Evolutionary conservation across 768 basidiomycete species (phyloP).

Genomic region (Tephrocybe sp.): DNA sequence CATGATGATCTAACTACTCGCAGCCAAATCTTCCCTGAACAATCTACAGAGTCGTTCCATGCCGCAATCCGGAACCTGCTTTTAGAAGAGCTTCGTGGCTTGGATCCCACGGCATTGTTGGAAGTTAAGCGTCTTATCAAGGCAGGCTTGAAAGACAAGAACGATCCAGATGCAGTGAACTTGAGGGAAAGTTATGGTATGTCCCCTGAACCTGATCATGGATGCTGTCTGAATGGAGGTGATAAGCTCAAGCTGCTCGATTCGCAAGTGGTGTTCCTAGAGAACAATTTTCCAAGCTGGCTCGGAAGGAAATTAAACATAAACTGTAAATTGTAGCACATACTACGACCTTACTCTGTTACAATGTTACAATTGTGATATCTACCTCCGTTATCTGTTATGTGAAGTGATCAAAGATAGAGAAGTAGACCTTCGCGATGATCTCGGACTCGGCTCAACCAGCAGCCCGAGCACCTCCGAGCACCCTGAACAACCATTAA

Average conservation of each 20-base stretch:
- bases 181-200: slow-evolving; percentile 63
- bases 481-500: too few relatives aligned
- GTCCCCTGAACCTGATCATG: slow-evolving; percentile 7
- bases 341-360: too few relatives aligned
- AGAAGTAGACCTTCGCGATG: too few relatives aligned
- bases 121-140: slow-evolving; percentile 52
- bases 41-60: slow-evolving; percentile 53
- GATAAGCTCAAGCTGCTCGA: slow-evolving; percentile 57
- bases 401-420: too few relatives aligned
- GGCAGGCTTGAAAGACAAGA: slow-evolving; percentile 57
- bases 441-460: too few relatives aligned
- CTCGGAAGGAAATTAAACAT: slow-evolving; percentile 63
- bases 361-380: too few relatives aligned
- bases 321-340: slow-evolving; percentile 48
- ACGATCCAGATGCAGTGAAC: slow-evolving; percentile 61
- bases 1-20: slow-evolving; percentile 7
- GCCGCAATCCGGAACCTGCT: slow-evolving; percentile 45
- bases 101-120: slow-evolving; percentile 55
- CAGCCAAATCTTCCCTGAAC: slow-evolving; percentile 60
- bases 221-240: neutral
- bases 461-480: too few relatives aligned
- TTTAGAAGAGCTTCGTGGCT: slow-evolving; percentile 52
- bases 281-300: slow-evolving; percentile 52
- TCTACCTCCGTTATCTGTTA: too few relatives aligned
- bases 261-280: slow-evolving; percentile 59